Percentiles rank a stretch among this genome's conserved stretches.
phyloP scores from a whole-genome alignment of 108 stramenopile genomes.

The Cyclotella sp. region DNA sequence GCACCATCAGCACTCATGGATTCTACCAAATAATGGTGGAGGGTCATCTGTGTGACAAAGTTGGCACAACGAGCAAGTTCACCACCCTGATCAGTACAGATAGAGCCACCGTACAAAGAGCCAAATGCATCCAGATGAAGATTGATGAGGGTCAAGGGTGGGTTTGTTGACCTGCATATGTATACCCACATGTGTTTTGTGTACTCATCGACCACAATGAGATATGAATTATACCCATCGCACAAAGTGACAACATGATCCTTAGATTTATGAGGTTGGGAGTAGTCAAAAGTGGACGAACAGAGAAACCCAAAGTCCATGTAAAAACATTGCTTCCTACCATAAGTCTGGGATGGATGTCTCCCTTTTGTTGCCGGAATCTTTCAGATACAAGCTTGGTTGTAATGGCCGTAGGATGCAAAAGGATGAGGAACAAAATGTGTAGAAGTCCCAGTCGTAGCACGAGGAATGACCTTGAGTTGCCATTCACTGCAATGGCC shows the following conservation, averaged over 20 bases:
- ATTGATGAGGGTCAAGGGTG: background rate
- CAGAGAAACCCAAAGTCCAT: constrained; percentile 22
- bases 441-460: background rate
- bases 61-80: background rate
- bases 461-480: background rate
- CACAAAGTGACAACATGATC: constrained; percentile 7
- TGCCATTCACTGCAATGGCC: no score
- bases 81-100: no score
- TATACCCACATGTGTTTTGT: background rate
- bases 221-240: constrained; percentile 6
- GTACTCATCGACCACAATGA: background rate
- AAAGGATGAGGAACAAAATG: background rate
- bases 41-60: background rate
- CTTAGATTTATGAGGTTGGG: background rate
- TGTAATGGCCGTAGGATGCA: background rate
- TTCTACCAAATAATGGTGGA: background rate
- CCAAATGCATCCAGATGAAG: background rate
- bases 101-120: background rate
- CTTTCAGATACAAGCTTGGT: background rate
- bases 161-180: background rate
- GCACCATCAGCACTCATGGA: background rate
- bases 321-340: constrained; percentile 8
- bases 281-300: constrained; percentile 7
- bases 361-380: no score
- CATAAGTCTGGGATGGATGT: background rate